Conservation (phyloP, 306 rosid species). For the Casuarina glauca region DNA sequence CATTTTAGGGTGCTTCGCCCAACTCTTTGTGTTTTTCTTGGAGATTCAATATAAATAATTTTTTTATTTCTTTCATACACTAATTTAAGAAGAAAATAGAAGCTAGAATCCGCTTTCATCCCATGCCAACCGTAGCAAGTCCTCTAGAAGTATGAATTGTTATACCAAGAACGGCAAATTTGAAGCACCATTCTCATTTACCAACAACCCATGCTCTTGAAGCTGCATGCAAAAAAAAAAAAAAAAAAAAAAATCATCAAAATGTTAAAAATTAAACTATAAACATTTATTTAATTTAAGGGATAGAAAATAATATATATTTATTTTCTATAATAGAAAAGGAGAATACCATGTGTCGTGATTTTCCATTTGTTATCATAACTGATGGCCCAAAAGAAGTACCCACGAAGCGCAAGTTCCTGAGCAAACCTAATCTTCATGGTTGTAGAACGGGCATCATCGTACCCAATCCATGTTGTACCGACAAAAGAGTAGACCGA, state of each 20-base stretch:
- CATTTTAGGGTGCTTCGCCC: too few species aligned
- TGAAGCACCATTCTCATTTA: background rate
- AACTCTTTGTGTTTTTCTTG: too few species aligned
- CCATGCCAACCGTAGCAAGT: too few species aligned
- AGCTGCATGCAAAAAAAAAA: constrained; percentile 23
- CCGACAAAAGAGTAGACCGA: constrained; percentile 39
- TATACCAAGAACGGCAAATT: too few species aligned
- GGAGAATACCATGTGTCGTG: constrained; percentile 38
- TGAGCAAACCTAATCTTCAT: constrained; percentile 61
- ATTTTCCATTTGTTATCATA: constrained; percentile 38
- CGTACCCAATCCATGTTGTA: constrained; percentile 55
- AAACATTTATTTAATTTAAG: background rate
- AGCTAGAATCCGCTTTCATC: too few species aligned
- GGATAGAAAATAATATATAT: background rate
- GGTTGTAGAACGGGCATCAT: constrained; percentile 35
- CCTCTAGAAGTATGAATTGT: too few species aligned
- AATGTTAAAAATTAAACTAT: background rate
- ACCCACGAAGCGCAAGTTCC: constrained; percentile 65
- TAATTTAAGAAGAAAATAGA: too few species aligned
- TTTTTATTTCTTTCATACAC: too few species aligned
- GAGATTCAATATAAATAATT: too few species aligned
- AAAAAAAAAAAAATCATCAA: background rate
- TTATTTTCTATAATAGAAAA: background rate
- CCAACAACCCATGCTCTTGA: constrained; percentile 42
- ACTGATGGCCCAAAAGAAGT: constrained; percentile 79